Base-by-base conservation (phyloP, 208 protist genomes). In the Trypanosoma scelopori region DNA sequence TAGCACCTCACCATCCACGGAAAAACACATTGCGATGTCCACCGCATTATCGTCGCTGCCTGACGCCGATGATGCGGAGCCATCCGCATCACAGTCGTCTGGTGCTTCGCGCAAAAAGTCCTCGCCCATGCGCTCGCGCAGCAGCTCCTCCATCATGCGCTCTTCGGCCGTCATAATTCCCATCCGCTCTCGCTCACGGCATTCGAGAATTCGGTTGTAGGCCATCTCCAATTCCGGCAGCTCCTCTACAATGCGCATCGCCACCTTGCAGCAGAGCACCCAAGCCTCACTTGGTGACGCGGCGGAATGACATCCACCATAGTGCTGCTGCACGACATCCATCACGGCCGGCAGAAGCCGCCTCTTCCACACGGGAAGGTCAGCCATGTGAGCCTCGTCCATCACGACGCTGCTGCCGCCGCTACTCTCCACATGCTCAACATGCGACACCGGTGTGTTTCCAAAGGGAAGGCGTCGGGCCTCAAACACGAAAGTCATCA, bases 1-100 rank as follows among this genome's bases (percentile, higher is more conserved):
- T 41, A 91, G 53, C 45, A 79, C 81, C 15, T 85, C 76, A 5
- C 89, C 89, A 11, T 69, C n/a, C 0, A 65, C 20, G 35, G 72
- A 79, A 63, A 94, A 94, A 59, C 79, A 85, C 84, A 94, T 94
- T 23, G 85, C 85, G 23, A 94, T 71, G 48, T 94, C 89, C 7
- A 83, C 68, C n/a, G 72, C 74, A 22, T 66, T 63, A 35, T 75
- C 58, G 22, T 42, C 47, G 35, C 61, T 62, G 20, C 48, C 35
- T 25, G 37, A 52, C 55, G 3, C 28, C 20, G 20, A 16, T 15
- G 20, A 16, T 32, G 20, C 22, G 27, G 20, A 32, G 27, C 28
- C 27, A 28, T 27, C 27, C 20, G 20, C 28, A 16, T 52, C 22
- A 27, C 27, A 3, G 15, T 71, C 41, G 11, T 57, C 27, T 15